phyloP scores from a whole-genome alignment of 352 stramenopile genomes.

The Pythium insidiosum region DNA sequence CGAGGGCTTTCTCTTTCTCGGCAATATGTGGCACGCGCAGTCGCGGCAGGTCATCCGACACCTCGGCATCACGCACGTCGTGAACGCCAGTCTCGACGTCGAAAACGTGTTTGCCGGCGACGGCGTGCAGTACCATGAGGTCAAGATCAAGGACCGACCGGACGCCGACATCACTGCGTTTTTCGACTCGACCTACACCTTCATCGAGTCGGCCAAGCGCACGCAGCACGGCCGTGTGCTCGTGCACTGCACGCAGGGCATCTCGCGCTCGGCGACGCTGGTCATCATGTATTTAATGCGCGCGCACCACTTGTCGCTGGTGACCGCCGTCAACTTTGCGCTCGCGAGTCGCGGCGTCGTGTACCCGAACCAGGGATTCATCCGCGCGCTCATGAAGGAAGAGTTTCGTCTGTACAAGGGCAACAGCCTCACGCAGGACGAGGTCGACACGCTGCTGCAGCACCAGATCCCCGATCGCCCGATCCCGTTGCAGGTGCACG shows the following conservation, averaged over 20 bases:
- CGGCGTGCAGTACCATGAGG: slow-evolving; percentile 62
- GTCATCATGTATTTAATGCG: slow-evolving; percentile 87
- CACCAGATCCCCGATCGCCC: slow-evolving; percentile 67
- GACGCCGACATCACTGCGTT: slow-evolving; percentile 62
- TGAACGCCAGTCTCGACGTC: slow-evolving; percentile 75
- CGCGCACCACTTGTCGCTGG: slow-evolving; percentile 72
- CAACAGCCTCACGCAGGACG: slow-evolving; percentile 59
- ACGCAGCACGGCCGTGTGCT: slow-evolving; percentile 69
- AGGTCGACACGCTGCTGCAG: slow-evolving; percentile 68
- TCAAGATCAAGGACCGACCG: slow-evolving; percentile 75
- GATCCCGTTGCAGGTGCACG: slow-evolving; percentile 52
- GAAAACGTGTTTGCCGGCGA: slow-evolving; percentile 68
- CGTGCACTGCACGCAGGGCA: slow-evolving; percentile 81
- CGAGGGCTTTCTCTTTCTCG: slow-evolving; percentile 79
- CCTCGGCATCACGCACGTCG: slow-evolving; percentile 78
- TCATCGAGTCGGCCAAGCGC: slow-evolving; percentile 76
- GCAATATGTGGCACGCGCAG: slow-evolving; percentile 87
- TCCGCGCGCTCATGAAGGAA: slow-evolving; percentile 65
- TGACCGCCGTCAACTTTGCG: slow-evolving; percentile 76
- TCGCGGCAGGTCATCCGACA: slow-evolving; percentile 64
- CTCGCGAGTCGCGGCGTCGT: slow-evolving; percentile 69
- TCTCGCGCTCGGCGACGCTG: slow-evolving; percentile 73
- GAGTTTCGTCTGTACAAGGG: slow-evolving; percentile 74
- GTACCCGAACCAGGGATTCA: slow-evolving; percentile 79
- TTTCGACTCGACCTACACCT: slow-evolving; percentile 62